Conservation (phyloP, 352 stramenopile species). For the Pelagophyceae sp. region DNA sequence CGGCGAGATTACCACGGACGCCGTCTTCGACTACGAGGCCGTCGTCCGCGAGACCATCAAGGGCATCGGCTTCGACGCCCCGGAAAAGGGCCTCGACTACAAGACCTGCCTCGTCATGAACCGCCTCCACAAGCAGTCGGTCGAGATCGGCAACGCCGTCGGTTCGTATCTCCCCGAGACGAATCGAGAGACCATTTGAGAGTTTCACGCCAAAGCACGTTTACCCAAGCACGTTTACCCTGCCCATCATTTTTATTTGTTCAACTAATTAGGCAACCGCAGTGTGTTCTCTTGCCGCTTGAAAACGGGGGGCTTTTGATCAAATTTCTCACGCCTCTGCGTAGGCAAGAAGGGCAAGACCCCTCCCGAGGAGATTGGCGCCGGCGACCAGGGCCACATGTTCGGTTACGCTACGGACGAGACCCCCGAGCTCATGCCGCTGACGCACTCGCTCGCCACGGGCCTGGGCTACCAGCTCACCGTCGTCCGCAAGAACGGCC, state of each 20-base stretch:
- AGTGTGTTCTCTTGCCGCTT: too few species aligned
- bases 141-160: conserved; percentile 96
- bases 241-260: too few species aligned
- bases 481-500: conserved; percentile 97
- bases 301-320: too few species aligned
- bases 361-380: conserved; percentile 87
- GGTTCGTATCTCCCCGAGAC: too few species aligned
- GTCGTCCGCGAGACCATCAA: conserved; percentile 96
- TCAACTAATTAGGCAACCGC: too few species aligned
- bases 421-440: conserved; percentile 90
- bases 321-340: too few species aligned
- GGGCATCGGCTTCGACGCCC: conserved; percentile 97
- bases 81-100: conserved; percentile 97
- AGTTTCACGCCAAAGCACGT: too few species aligned
- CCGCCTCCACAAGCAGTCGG: conserved; percentile 96
- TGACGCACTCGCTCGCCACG: conserved; percentile 93
- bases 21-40: conserved; percentile 86
- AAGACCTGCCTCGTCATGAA: conserved; percentile 99
- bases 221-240: too few species aligned
- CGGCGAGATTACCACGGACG: conserved; percentile 97
- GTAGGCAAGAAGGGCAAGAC: conserved; percentile 74
- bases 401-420: conserved; percentile 95
- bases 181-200: too few species aligned
- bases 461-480: conserved; percentile 91
- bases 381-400: conserved; percentile 94